phyloP scores from a whole-genome alignment of 352 stramenopile species.

The Globisporangium orthogonon region DNA sequence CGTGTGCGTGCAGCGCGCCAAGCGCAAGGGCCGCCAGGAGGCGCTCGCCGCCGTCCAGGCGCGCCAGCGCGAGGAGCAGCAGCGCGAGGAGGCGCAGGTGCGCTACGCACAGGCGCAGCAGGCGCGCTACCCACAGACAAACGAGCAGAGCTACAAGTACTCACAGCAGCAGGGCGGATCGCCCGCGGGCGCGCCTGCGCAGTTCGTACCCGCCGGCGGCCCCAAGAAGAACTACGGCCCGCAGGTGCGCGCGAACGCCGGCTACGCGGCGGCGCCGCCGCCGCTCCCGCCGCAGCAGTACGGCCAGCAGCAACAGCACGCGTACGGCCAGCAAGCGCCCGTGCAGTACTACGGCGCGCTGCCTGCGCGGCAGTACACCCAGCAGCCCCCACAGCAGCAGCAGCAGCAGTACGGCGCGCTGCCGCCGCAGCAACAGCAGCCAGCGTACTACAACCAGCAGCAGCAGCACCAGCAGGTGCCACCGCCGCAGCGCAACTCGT shows the following conservation, averaged over 20 bases:
- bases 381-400: constrained; percentile 13
- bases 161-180: constrained; percentile 23
- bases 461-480: background rate
- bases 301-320: constrained; percentile 11
- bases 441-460: constrained; percentile 7
- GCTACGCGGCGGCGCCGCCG: constrained; percentile 17
- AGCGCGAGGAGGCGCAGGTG: constrained; percentile 38
- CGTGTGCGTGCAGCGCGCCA: constrained; percentile 71
- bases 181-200: constrained; percentile 7
- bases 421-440: constrained; percentile 7
- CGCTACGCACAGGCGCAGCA: constrained; percentile 47
- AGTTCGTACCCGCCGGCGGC: constrained; percentile 8
- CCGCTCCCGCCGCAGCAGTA: constrained; percentile 12
- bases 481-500: background rate
- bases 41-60: constrained; percentile 51
- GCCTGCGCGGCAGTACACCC: constrained; percentile 9
- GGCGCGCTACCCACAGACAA: constrained; percentile 20
- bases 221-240: constrained; percentile 25
- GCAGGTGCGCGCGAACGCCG: constrained; percentile 34
- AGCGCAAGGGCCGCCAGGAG: constrained; percentile 70
- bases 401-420: constrained; percentile 1
- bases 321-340: constrained; percentile 15
- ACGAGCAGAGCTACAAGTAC: constrained; percentile 17
- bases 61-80: constrained; percentile 38
- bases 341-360: constrained; percentile 17